Evolutionary conservation across 2,329 filamentous ascomycete species (phyloP).

Genomic region (Fusarium euwallaceae): DNA sequence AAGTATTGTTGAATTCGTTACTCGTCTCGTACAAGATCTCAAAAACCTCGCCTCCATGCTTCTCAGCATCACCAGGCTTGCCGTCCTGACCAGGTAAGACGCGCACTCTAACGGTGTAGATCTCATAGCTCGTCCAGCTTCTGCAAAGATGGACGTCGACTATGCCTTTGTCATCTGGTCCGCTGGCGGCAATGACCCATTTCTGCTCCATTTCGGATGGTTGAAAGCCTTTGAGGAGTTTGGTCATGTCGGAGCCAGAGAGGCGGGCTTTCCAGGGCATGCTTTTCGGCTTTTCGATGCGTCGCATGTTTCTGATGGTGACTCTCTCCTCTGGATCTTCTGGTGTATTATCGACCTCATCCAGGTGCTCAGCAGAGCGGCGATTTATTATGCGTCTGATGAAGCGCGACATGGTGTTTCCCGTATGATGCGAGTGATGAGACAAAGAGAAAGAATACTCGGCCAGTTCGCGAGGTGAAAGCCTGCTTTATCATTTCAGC

Average conservation of each 20-base stretch:
- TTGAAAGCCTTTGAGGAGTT: constrained; percentile 22
- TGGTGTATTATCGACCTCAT: neutral
- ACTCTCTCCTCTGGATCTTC: neutral
- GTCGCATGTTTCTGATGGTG: neutral
- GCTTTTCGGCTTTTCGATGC: constrained; percentile 7
- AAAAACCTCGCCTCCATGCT: constrained; percentile 26
- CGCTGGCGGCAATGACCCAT: constrained; percentile 16
- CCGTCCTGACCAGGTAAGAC: neutral
- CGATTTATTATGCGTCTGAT: neutral
- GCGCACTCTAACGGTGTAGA: constrained; percentile 11
- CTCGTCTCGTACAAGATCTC: constrained; percentile 17
- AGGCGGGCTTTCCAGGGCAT: constrained; percentile 19
- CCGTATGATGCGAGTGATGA: neutral
- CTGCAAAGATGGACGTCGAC: constrained; percentile 21
- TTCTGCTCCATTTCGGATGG: constrained; percentile 30
- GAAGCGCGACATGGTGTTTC: neutral
- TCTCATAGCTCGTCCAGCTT: constrained; percentile 25
- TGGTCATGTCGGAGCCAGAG: constrained; percentile 23
- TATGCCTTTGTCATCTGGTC: constrained; percentile 16
- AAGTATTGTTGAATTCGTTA: neutral
- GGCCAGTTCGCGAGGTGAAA: neutral
- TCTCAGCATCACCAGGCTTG: neutral
- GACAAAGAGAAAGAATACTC: neutral
- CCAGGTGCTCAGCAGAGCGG: neutral
- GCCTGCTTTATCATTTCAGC: neutral